A percentile compares a stretch with the other conserved stretches of the same genome.
These are phyloP conservation scores for Mytilinidion resinicola DNA, from an alignment of 495 filamentous ascomycete genomes.

Conservation along the genomic window DNA sequence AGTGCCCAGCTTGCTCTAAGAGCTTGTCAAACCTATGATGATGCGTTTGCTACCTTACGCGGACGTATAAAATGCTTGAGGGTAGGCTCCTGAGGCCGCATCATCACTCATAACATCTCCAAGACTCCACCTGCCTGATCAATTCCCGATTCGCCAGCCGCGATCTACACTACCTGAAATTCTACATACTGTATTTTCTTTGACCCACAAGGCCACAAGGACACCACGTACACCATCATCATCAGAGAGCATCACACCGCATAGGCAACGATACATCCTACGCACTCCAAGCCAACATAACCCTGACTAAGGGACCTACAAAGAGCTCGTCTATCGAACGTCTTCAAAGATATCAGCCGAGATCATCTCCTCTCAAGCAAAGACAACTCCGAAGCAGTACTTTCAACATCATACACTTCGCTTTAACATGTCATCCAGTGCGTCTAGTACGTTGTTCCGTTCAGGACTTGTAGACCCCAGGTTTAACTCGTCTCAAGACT, in stretches of 20 bases:
- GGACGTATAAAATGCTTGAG: background rate
- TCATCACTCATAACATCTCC: background rate
- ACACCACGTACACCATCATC: background rate
- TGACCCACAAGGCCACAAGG: background rate
- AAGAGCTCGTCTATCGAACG: background rate
- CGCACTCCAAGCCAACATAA: background rate
- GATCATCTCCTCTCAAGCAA: background rate
- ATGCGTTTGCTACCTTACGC: background rate
- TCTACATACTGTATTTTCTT: background rate
- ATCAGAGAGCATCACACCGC: background rate
- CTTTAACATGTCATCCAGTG: background rate
- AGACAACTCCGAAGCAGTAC: background rate
- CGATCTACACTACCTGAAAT: background rate
- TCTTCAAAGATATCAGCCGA: background rate
- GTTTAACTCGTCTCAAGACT: background rate
- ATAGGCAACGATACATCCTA: background rate
- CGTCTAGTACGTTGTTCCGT: background rate
- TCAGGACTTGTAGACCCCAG: background rate
- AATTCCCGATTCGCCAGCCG: background rate
- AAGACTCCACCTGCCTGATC: background rate
- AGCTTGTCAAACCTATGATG: too few relatives aligned
- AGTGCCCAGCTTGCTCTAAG: too few relatives aligned
- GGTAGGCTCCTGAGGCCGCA: background rate
- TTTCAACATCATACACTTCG: background rate
- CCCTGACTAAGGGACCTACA: background rate